Base-by-base conservation (phyloP, 2,329 filamentous ascomycete genomes). In the Epichloe elymi region DNA sequence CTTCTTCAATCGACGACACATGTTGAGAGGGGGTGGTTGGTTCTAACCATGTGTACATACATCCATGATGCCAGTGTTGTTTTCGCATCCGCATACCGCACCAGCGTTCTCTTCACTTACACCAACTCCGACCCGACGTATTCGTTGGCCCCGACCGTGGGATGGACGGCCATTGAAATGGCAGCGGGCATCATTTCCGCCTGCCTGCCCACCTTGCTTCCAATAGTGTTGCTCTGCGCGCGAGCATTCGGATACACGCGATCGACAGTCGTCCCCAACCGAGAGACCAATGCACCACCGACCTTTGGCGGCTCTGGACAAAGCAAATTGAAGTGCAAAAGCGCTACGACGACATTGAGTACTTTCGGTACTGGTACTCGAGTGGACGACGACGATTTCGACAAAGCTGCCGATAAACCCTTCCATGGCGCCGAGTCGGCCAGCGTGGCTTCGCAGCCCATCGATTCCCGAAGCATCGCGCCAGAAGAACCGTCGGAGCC, bases 141-240 rank as follows among this genome's bases (percentile, higher is more conserved):
- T 58, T 72, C 71, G 0, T 63, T 76, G 8, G 70, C 71, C 0
- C 68, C 67, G 1, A 67, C 70, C 0, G 67, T 70, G 4, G 70
- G 67, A 49, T 76, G 73, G 74, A 72, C 71, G 6, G 65, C 65
- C 4, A 70, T 75, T 53, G 74, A 76, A 57, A 70, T 72, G 60
- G 65, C 71, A 0, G 68, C 70, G 0, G 76, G 74, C 47, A 75
- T 79, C 55, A 65, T 76, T 42, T 75, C 74, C 0, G 75, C 75
- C 6, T 76, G 73, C 54, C 70, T 78, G 0, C 76, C 76, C 0
- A 76, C 75, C 0, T 63, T 78, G 39, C 67, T 73, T 5, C 74
- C 74, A 3, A 65, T 74, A 14, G 55, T 75, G 35, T 62, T 64
- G 3, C 17, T 57, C 10, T 61, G 70, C 7, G 63, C 69, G 3